A percentile compares a stretch with the other conserved stretches of the same genome.
Conservation (phyloP, 2,329 filamentous ascomycete genomes). For the Hymenoscyphus albidus region DNA sequence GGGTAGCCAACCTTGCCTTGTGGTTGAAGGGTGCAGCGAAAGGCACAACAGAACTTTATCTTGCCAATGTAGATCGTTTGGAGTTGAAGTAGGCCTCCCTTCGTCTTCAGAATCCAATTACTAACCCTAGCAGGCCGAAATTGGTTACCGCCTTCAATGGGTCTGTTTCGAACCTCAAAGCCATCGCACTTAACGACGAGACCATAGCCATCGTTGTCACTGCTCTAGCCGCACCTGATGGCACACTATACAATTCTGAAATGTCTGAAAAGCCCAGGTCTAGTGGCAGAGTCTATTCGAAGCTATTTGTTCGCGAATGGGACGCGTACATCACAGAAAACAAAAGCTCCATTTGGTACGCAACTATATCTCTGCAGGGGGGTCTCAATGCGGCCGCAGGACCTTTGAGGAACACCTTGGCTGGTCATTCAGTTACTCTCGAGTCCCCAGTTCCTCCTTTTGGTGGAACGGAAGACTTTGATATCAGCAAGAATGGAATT, state of each 20-base stretch:
- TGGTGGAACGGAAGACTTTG: conserved; percentile 76
- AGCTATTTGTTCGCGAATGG: conserved; percentile 79
- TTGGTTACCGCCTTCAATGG: conserved; percentile 49
- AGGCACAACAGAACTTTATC: conserved; percentile 31
- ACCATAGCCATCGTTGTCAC: conserved; percentile 55
- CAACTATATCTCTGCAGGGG: conserved; percentile 47
- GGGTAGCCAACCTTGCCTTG: conserved; percentile 29
- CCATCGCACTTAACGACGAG: conserved; percentile 46
- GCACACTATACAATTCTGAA: conserved; percentile 64
- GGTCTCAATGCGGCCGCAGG: conserved; percentile 37
- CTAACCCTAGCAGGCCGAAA: conserved; percentile 37
- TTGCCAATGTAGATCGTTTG: conserved; percentile 28
- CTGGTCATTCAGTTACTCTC: conserved; percentile 40
- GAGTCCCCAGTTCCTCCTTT: conserved; percentile 73
- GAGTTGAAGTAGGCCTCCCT: conserved; percentile 22
- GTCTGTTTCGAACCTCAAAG: conserved; percentile 56
- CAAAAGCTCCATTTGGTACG: conserved; percentile 70
- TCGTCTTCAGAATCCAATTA: neutral
- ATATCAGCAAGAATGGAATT: conserved; percentile 62
- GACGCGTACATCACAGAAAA: conserved; percentile 69
- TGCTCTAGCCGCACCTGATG: conserved; percentile 64
- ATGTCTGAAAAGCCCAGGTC: conserved; percentile 56
- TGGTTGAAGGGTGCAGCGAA: conserved; percentile 52
- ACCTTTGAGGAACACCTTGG: conserved; percentile 60
- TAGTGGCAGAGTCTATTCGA: conserved; percentile 67